phyloP scores from a whole-genome alignment of 768 basidiomycete species.

The Neoboletus subvelutipes region DNA sequence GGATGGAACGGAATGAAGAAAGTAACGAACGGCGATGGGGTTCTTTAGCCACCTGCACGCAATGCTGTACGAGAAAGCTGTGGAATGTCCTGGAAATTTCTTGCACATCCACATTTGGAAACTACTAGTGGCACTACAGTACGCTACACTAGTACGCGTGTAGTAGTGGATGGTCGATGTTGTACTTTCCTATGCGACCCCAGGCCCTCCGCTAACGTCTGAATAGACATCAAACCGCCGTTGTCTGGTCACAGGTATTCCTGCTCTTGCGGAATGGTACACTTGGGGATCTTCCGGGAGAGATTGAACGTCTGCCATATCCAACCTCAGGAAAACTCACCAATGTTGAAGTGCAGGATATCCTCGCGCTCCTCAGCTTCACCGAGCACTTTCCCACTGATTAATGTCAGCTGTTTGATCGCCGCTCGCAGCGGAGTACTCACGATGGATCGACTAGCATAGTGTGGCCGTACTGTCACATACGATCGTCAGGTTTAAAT shows the following conservation, averaged over 20 bases:
- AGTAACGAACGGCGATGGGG: constrained; percentile 11
- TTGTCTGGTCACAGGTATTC: constrained; percentile 91
- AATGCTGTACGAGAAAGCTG: constrained; percentile 34
- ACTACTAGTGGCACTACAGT: background rate
- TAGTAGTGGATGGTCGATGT: background rate
- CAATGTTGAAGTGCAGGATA: constrained; percentile 79
- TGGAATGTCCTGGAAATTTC: constrained; percentile 37
- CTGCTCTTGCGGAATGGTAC: constrained; percentile 65
- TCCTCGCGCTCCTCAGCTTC: constrained; percentile 77
- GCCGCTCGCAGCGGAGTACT: constrained; percentile 27
- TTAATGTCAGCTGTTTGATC: constrained; percentile 8
- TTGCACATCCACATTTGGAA: constrained; percentile 23
- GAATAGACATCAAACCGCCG: constrained; percentile 90
- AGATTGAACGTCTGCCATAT: background rate
- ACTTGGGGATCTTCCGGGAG: constrained; percentile 56
- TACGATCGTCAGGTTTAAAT: background rate
- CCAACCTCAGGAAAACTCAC: constrained; percentile 43
- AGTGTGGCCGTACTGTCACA: constrained; percentile 79
- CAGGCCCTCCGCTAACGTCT: constrained; percentile 50
- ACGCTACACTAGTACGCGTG: background rate
- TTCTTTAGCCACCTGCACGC: constrained; percentile 28
- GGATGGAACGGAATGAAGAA: constrained; percentile 13
- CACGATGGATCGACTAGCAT: constrained; percentile 90
- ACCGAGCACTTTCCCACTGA: constrained; percentile 70
- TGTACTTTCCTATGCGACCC: background rate